phyloP scores from a whole-genome alignment of 148 eudicot genomes.

The Fagopyrum tataricum region DNA sequence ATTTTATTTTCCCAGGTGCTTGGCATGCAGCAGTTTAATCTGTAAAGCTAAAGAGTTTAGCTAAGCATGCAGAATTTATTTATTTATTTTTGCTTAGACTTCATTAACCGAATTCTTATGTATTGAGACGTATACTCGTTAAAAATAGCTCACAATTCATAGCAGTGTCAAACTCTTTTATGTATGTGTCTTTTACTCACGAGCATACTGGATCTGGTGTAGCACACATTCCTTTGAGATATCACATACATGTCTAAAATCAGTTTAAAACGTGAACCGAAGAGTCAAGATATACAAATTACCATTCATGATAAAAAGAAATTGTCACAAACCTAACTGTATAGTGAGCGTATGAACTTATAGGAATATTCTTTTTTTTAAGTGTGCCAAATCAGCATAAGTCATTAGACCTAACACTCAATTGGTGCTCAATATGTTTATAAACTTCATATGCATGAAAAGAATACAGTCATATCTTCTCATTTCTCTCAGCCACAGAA shows the following conservation, averaged over 20 bases:
- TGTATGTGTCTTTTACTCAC: background rate
- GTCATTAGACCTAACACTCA: background rate
- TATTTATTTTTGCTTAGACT: background rate
- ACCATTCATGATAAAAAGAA: background rate
- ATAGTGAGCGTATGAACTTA: background rate
- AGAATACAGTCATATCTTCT: background rate
- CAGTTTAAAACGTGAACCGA: background rate
- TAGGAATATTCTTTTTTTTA: background rate
- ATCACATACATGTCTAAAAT: constrained; percentile 1
- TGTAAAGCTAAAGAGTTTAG: background rate
- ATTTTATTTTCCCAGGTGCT: background rate
- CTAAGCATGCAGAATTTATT: background rate
- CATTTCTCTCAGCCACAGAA: background rate
- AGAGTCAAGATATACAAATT: background rate
- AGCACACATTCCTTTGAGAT: background rate
- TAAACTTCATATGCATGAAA: background rate
- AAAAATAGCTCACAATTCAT: background rate
- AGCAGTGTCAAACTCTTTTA: background rate
- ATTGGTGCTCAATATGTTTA: background rate
- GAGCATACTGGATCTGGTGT: background rate
- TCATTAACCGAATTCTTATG: background rate
- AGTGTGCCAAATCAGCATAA: background rate
- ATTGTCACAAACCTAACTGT: background rate
- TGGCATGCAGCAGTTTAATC: background rate
- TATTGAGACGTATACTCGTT: background rate